Base-by-base conservation (phyloP, 345 rosid species). In the Erucastrum elatum region DNA sequence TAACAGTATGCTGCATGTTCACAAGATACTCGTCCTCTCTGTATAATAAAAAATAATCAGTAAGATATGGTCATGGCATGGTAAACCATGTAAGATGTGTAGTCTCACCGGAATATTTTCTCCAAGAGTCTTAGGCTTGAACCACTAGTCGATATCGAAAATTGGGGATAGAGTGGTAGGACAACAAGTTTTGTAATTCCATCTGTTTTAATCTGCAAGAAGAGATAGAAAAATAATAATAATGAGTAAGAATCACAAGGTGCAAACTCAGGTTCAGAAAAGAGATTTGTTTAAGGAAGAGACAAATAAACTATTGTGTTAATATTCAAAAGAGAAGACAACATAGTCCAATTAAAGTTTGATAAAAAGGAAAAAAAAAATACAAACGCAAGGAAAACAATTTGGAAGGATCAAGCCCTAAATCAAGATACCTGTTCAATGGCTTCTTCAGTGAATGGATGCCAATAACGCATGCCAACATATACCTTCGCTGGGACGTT, bases 401-500 rank as follows among this genome's bases (percentile, higher is more conserved):
- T 59, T 37, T 6, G 26, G 41, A 66, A 56, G 27, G 39, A 61
- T 21, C 8, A 39, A 65, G 44, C 64, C 21, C 21, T 21, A 21
- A 21, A 21, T 59, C 15, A 33, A 80, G 33, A 62, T 84, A 95
- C 99, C 99, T 88, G 96, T 75, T 91, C 94, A 64, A 95, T 95
- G 46, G 99, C 99, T 87, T 95, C 97, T 80, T 95, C 99, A 4
- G 98, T 95, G 87, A 93, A 95, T 56, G 98, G 99, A 84, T 95
- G 99, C 99, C 99, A 95, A 77, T 95, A 95, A 9, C 98, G 92
- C 99, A 95, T 95, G 67, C 99, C 99, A 68, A 95, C 97, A 84
- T 95, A 95, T 2, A 93, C 98, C 75, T 90, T 90, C 15, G 98
- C 97, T 2, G 94, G 98, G 55, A 93, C 90, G 35, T 93, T 76